phyloP scores from a whole-genome alignment of 2,329 filamentous ascomycete species.

The Pseudophaeomoniella oleicola region DNA sequence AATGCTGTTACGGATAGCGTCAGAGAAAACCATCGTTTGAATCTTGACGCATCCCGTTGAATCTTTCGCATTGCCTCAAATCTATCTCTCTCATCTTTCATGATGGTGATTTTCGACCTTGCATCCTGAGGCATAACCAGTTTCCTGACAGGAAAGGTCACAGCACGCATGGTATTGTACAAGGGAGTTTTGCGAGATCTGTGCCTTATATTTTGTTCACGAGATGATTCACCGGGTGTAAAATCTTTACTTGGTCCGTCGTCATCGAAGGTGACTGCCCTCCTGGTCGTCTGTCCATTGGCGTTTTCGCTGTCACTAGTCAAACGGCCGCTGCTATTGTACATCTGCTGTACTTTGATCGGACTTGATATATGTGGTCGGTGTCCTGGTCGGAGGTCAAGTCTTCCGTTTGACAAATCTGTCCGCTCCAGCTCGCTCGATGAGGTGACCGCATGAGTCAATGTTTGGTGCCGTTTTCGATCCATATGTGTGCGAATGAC shows the following conservation, averaged over 20 bases:
- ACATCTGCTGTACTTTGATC: slow-evolving; percentile 5
- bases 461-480: slow-evolving; percentile 36
- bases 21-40: slow-evolving; percentile 62
- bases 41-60: slow-evolving; percentile 48
- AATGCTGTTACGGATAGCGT: slow-evolving; percentile 54
- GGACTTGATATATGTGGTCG: slow-evolving; percentile 19
- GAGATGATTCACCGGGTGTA: slow-evolving; percentile 4
- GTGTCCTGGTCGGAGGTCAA: slow-evolving; percentile 7
- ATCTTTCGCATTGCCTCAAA: slow-evolving; percentile 74
- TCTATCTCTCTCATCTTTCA: slow-evolving; percentile 52
- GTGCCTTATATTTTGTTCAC: slow-evolving; percentile 2
- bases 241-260: slow-evolving; percentile 5
- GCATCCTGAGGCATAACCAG: neutral
- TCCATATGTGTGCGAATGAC: slow-evolving; percentile 46
- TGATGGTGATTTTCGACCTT: slow-evolving; percentile 34
- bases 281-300: neutral
- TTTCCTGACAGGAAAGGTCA: neutral
- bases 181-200: neutral
- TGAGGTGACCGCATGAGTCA: slow-evolving; percentile 36
- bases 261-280: neutral
- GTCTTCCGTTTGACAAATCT: slow-evolving; percentile 14
- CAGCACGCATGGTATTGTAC: neutral
- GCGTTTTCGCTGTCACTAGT: neutral
- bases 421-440: slow-evolving; percentile 8
- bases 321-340: neutral